Evolutionary conservation across 139 green algal genomes (phyloP).

Genomic region (Micractinium sp.): DNA sequence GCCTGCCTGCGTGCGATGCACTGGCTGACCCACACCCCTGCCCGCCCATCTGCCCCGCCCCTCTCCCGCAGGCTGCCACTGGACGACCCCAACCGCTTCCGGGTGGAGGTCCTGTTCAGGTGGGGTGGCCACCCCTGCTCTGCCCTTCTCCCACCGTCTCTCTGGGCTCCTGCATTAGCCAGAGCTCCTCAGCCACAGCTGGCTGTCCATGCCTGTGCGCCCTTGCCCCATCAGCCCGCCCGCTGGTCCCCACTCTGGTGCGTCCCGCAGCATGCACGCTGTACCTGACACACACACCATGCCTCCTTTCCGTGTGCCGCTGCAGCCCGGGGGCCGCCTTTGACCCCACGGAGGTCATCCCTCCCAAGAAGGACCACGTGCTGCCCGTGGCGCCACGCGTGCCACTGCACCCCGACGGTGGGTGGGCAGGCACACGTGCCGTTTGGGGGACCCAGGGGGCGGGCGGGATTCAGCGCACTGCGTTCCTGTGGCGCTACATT

Average conservation of each 20-base stretch:
- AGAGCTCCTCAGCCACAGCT: background rate
- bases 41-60: background rate
- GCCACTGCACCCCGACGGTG: constrained; percentile 56
- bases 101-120: constrained; percentile 42
- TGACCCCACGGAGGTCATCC: constrained; percentile 61
- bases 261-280: too few relatives aligned
- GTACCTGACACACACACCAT: too few relatives aligned
- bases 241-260: too few relatives aligned
- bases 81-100: constrained; percentile 80
- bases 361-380: constrained; percentile 60
- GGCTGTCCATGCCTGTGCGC: background rate
- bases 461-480: too few relatives aligned
- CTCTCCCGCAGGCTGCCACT: constrained; percentile 56
- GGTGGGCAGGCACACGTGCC: background rate
- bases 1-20: too few relatives aligned
- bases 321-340: constrained; percentile 70
- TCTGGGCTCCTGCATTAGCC: too few relatives aligned
- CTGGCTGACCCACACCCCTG: too few relatives aligned
- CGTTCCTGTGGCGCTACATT: background rate
- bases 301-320: constrained; percentile 49
- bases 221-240: too few relatives aligned
- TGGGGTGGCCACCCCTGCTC: background rate
- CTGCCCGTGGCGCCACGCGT: constrained; percentile 57
- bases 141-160: background rate
- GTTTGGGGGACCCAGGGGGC: too few relatives aligned